phyloP scores from a whole-genome alignment of 805 yeast genomes.

The Saccharomycopsis olivae region DNA sequence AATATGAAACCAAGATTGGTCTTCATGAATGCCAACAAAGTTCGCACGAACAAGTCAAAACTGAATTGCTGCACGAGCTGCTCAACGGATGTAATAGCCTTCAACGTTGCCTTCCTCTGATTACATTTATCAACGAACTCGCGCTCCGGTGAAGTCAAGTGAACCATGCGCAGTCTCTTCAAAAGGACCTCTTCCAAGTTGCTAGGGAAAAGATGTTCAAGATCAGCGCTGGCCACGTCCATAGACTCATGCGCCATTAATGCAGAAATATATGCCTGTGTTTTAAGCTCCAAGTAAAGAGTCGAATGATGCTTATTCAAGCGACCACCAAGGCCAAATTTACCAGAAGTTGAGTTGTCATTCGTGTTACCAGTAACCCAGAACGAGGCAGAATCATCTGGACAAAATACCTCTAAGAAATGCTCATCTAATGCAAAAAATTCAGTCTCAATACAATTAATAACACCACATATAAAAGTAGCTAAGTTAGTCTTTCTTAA shows the following conservation, averaged over 20 bases:
- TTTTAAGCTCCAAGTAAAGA: constrained; percentile 75
- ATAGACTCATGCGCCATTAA: constrained; percentile 55
- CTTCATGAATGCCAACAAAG: constrained; percentile 65
- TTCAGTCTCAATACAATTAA: constrained; percentile 80
- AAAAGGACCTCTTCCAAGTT: constrained; percentile 15
- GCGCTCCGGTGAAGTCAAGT: constrained; percentile 61
- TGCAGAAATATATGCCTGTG: constrained; percentile 91
- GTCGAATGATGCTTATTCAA: constrained; percentile 73
- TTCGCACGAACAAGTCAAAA: constrained; percentile 78
- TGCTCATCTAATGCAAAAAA: constrained; percentile 77
- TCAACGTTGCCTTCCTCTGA: constrained; percentile 53
- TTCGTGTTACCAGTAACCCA: constrained; percentile 2
- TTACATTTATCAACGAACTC: constrained; percentile 72
- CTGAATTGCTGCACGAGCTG: constrained; percentile 63
- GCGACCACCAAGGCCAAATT: constrained; percentile 33
- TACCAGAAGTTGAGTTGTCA: constrained; percentile 26
- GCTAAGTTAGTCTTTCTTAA: constrained; percentile 80
- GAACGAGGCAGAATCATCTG: constrained; percentile 26
- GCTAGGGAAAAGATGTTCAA: constrained; percentile 20
- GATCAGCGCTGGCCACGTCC: constrained; percentile 63
- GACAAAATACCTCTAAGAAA: constrained; percentile 81
- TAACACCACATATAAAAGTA: constrained; percentile 76
- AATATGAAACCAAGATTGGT: constrained; percentile 63
- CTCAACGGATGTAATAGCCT: constrained; percentile 35
- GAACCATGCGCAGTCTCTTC: constrained; percentile 24